Evolutionary conservation across 2,329 filamentous ascomycete species (phyloP), one percentile per base, ranked within the genome.

Genomic region (Neoascochyta sp.): DNA sequence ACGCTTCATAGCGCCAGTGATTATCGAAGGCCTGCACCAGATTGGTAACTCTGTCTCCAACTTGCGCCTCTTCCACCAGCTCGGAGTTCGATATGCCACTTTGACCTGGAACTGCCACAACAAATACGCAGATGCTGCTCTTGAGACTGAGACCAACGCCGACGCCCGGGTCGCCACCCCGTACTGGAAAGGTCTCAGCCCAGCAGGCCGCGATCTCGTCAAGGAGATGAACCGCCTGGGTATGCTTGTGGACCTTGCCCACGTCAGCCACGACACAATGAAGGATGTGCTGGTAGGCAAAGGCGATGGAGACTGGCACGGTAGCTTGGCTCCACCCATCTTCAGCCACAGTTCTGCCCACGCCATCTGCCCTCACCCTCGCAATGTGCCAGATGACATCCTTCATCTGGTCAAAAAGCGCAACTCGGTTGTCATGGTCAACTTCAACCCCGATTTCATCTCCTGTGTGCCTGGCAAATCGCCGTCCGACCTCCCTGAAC

Each of bases 71-170:
- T 95, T 82, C 62, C 71, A 92, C 60, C 69, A 74, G 3, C 71
- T 94, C 3, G 90, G 90, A 2, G 88, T 89, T 4, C 80, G 87
- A 27, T 95, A 95, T 53, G 81, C 82, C 11, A 95, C 89, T 0
- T 68, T 96, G 10, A 95, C 86, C 2, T 90, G 94, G 69, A 94
- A 94, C 62, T 95, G 89, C 65, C 86, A 93, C 62, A 96, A 95
- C 64, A 75, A 71, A 27, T 95, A 84, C 60, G 87, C 88, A 27
- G 90, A 95, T 58, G 84, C 88, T 4, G 89, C 89, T 3, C 63
- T 92, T 5, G 69, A 82, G 39, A 59, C 66, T 16, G 73, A 75
- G 1, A 30, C 28, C 29, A 64, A 55, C 19, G 67, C 43, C 47
- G 57, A 51, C 31, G 58, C 42, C 19, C 58, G 38, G 7, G 54